Evolutionary conservation across 768 basidiomycete species (phyloP), one percentile per base, ranked within the genome.

Genomic region (Lactarius hatsudake): DNA sequence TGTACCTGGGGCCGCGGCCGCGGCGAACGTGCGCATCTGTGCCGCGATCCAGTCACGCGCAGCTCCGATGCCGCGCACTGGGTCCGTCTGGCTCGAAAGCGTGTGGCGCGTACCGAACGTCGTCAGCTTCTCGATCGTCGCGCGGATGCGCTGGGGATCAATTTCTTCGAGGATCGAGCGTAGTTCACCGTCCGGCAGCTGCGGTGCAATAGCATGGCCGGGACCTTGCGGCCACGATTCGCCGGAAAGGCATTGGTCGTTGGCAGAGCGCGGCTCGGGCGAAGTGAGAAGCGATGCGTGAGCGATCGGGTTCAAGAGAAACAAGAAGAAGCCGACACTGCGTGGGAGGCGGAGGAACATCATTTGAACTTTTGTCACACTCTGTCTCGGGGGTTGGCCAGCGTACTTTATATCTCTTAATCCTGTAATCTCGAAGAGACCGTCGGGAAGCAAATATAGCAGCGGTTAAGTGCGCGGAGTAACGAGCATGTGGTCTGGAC

Each of bases 31-130:
- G 74, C 79, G 78, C 79, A 85, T 79, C 72, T 84, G 76, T 5
- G 79, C 71, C 4, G 81, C 81, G 69, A 85, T 81, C 85, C 84
- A 86, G 74, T 84, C 83, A 34, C 83, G 74, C 20, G 85, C 81
- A 7, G 84, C 85, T 53, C 84, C 84, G 45, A 86, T 83, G 0
- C 84, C 84, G 42, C 83, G 80, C 12, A 73, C 72, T 20, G 84
- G 82, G 70, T 84, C 80, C 6, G 83, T 84, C 73, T 85, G 83
- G 70, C 72, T 82, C 34, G 84, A 84, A 53, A 81, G 77, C 34
- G 84, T 85, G 75, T 81, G 79, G 12, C 84, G 79, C 23, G 84
- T 86, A 23, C 84, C 85, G 69, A 85, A 84, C 26, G 83, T 82
- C 57, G 82, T 81, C 42, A 86, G 82, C 71, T 83, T 83, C 56